phyloP scores from a whole-genome alignment of 2,329 filamentous ascomycete genomes.

The Cladosporium sp. region DNA sequence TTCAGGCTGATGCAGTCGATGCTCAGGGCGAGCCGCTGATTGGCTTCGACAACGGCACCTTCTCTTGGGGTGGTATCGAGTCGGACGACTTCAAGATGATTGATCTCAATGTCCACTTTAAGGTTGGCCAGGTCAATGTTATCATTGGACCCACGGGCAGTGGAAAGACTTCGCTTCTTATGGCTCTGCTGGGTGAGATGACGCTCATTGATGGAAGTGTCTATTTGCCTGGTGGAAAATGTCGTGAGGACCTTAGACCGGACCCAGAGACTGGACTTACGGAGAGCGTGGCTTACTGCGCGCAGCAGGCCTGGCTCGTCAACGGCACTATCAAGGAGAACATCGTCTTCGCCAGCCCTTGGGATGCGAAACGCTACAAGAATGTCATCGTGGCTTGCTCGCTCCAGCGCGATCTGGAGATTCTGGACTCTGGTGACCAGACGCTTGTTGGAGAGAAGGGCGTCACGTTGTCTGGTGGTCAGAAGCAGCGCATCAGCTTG shows the following conservation, averaged over 20 bases:
- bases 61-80: conserved; percentile 72
- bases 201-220: conserved; percentile 73
- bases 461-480: conserved; percentile 90
- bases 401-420: conserved; percentile 82
- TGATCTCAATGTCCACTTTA: conserved; percentile 75
- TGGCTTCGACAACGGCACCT: conserved; percentile 75
- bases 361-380: conserved; percentile 75
- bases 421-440: conserved; percentile 85
- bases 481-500: conserved; percentile 94
- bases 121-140: conserved; percentile 80
- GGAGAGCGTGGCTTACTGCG: conserved; percentile 92
- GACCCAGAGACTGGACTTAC: conserved; percentile 81
- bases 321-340: conserved; percentile 96
- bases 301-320: conserved; percentile 93
- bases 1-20: conserved; percentile 63
- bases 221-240: conserved; percentile 76
- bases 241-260: conserved; percentile 74
- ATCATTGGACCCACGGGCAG: conserved; percentile 89
- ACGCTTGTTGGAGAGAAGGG: conserved; percentile 96
- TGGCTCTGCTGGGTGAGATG: conserved; percentile 97
- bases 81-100: conserved; percentile 61
- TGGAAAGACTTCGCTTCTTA: conserved; percentile 90
- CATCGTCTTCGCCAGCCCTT: conserved; percentile 80
- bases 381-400: conserved; percentile 88
- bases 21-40: conserved; percentile 67